Evolutionary conservation across 306 rosid genomes (phyloP).

Genomic region (Cucurbita pepo): DNA sequence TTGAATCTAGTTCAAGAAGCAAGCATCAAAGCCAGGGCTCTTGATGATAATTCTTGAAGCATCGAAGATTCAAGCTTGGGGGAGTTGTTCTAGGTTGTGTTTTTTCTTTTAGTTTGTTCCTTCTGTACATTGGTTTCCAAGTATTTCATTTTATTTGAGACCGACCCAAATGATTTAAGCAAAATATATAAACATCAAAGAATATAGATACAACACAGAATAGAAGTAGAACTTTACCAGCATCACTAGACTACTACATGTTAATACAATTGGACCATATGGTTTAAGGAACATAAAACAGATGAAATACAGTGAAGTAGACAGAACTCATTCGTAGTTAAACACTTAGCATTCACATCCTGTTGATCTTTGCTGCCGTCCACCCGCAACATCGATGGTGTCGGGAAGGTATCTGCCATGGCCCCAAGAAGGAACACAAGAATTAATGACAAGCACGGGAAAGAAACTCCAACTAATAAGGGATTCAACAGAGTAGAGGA

Average conservation of each 20-base stretch:
- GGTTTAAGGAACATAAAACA: neutral
- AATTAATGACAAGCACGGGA: neutral
- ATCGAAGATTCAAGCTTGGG: neutral
- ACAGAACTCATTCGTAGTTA: neutral
- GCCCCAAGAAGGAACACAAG: neutral
- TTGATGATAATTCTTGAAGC: neutral
- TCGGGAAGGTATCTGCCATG: slow-evolving; percentile 72
- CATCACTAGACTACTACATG: slow-evolving; percentile 12
- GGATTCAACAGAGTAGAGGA: neutral
- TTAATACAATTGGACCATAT: slow-evolving; percentile 1
- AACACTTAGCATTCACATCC: slow-evolving; percentile 68
- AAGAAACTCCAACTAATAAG: neutral
- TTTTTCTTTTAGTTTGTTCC: too few relatives aligned
- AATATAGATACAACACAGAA: neutral
- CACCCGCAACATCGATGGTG: slow-evolving; percentile 65
- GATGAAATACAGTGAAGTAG: neutral
- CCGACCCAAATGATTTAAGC: neutral
- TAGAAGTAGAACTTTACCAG: neutral
- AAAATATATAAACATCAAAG: slow-evolving; percentile 1
- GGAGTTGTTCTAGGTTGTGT: too few relatives aligned
- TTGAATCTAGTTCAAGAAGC: neutral
- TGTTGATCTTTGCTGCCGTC: slow-evolving; percentile 76
- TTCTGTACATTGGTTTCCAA: too few relatives aligned
- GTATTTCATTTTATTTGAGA: neutral
- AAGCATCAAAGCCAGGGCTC: neutral